phyloP scores from a whole-genome alignment of 2,329 filamentous ascomycete genomes.

The Periglandula ipomoeae region DNA sequence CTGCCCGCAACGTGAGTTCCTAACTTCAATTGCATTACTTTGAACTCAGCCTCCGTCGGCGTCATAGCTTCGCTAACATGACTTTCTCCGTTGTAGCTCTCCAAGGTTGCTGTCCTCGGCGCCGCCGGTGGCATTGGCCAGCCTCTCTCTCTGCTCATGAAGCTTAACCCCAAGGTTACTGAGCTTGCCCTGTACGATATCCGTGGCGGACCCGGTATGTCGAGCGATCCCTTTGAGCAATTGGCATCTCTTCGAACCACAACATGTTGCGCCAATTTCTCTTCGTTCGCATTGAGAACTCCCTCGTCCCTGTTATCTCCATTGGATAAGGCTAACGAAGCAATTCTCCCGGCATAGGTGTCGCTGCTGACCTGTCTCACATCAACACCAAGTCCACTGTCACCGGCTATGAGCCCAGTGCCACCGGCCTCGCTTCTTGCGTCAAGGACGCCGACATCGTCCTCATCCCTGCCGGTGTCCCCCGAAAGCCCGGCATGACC shows the following conservation, averaged over 20 bases:
- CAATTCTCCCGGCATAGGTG: constrained; percentile 48
- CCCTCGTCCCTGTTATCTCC: neutral
- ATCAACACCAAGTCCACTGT: constrained; percentile 98
- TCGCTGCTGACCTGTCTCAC: constrained; percentile 95
- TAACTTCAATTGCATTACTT: neutral
- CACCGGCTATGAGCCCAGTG: constrained; percentile 75
- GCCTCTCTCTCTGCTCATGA: constrained; percentile 92
- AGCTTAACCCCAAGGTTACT: constrained; percentile 92
- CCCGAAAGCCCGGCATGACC: constrained; percentile 99
- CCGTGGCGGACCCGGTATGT: constrained; percentile 80
- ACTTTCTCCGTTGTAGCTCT: constrained; percentile 50
- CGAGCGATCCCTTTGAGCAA: neutral
- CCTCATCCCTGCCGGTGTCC: constrained; percentile 95
- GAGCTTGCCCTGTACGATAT: constrained; percentile 98
- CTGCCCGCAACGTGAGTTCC: constrained; percentile 61
- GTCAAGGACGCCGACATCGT: constrained; percentile 88
- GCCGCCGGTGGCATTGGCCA: constrained; percentile 97
- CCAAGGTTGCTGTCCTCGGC: constrained; percentile 96
- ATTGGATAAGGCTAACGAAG: neutral
- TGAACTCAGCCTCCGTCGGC: neutral
- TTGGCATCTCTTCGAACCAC: neutral
- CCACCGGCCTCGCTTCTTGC: constrained; percentile 64
- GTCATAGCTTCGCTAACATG: constrained; percentile 1
- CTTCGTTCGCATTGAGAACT: neutral
- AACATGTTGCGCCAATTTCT: constrained; percentile 9